Evolutionary conservation across 805 yeast species (phyloP), one percentile per base, ranked within the genome.

Genomic region (Nakazawaea ishiwadae): DNA sequence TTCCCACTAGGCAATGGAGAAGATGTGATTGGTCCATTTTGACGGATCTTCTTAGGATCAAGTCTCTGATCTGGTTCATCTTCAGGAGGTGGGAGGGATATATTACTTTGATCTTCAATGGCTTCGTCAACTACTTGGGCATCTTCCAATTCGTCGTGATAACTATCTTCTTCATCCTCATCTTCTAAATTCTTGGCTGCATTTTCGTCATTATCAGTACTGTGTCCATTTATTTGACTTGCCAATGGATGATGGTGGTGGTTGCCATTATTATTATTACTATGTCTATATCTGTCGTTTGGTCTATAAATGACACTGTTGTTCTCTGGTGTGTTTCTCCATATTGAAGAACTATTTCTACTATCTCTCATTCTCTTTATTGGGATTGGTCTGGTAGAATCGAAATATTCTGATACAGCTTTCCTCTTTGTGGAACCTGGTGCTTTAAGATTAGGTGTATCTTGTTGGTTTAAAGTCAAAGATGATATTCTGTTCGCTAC

Each of bases 1-100:
- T 51, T 52, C 1, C 65, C 66, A 11, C 60, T 60, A 24, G 58
- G 51, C 4, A 60, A 51, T 5, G 63, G 63, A 11, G 65, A 59
- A 1, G 53, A 58, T 11, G 45, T 35, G 39, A 54, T 51, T 2
- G 54, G 50, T 35, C 53, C 52, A 3, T 35, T 30, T 4, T 9
- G n/a, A 4, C 45, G 18, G 5, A n/a, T 11, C 23, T 42, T 42
- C 17, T 24, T 37, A 6, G 45, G 45, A 7, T 42, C 42, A 14
- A 42, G 30, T 6, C 49, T 45, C 34, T 62, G 60, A 6, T 44
- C 39, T 16, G 60, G 60, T 26, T 54, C 55, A 4, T 48, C 43
- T 3, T 46, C 42, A 1, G 55, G 52, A 3, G 56, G 53, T 17
- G 53, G 54, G 6, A 55, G 40, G 3, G 58, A 40, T 4, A 49